Percentiles rank a stretch among this genome's conserved stretches.
These are phyloP conservation scores for Pichia cephalocereana DNA, from an alignment of 805 yeast species.

Conservation along the genomic window DNA sequence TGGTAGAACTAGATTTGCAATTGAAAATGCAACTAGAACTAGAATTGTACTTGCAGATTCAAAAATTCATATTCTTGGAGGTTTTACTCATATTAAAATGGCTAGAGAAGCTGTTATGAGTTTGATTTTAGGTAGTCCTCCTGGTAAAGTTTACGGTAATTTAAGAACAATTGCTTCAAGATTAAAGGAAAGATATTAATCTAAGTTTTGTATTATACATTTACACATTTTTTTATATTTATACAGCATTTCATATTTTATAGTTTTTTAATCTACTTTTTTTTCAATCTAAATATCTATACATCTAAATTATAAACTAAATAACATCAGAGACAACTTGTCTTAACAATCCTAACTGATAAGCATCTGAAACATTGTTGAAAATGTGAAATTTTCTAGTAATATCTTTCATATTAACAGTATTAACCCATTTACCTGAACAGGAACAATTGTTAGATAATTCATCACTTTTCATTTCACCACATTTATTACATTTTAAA, in stretches of 20 bases:
- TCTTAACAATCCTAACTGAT: slow-evolving; percentile 49
- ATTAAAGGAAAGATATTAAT: slow-evolving; percentile 86
- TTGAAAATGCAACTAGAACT: slow-evolving; percentile 96
- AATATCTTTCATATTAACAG: slow-evolving; percentile 38
- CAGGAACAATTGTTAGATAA: slow-evolving; percentile 73
- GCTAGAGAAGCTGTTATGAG: slow-evolving; percentile 97
- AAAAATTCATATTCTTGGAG: slow-evolving; percentile 94
- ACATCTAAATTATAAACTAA: background rate
- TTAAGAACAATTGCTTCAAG: slow-evolving; percentile 94
- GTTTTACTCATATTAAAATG: slow-evolving; percentile 93
- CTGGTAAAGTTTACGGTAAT: slow-evolving; percentile 97
- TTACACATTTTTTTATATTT: background rate
- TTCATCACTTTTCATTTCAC: slow-evolving; percentile 53
- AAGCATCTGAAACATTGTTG: slow-evolving; percentile 49
- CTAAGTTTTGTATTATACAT: background rate
- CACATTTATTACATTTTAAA: slow-evolving; percentile 70
- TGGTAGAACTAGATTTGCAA: slow-evolving; percentile 97
- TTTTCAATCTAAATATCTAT: no score
- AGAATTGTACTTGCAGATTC: slow-evolving; percentile 96
- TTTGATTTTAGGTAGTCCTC: slow-evolving; percentile 93
- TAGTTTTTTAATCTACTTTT: background rate
- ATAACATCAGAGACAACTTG: slow-evolving; percentile 23
- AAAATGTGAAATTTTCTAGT: slow-evolving; percentile 38
- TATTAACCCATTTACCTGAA: slow-evolving; percentile 77
- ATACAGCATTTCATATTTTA: background rate